Base-by-base conservation (phyloP, 2,329 filamentous ascomycete genomes). In the Teratosphaeria zuluensis region DNA sequence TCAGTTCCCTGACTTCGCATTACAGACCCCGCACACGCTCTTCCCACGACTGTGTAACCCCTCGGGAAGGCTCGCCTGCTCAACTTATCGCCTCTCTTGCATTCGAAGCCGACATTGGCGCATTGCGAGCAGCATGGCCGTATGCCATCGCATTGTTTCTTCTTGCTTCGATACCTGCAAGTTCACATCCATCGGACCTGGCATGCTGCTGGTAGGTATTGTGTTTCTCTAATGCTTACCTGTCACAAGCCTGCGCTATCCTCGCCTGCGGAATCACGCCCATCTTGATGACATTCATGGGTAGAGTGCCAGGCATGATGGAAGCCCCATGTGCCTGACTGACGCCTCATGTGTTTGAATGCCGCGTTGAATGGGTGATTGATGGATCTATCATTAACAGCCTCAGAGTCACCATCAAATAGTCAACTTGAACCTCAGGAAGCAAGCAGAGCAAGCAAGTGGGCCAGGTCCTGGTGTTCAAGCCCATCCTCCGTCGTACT, bases 201-300 rank as follows among this genome's bases (percentile, higher is more conserved):
- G 2, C 16, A 8, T 9, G 51, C 16, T 28, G 38, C 4, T 53
- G 19, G 14, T 38, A 3, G 35, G 6, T 7, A 6, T 32, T 51
- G 2, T 12, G 9, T 11, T 16, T 8, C 4, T 32, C 16, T 33
- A 31, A 19, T 14, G 62, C 67, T 42, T 64, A 74, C 71, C 72
- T 69, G 58, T 74, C 72, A 75, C 92, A 99, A 66, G 92, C 92
- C 75, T 99, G 94, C 67, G 94, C 94, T 69, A 97, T 96, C 66
- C 94, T 88, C 75, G 89, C 90, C 78, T 96, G 92, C 56, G 89
- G 87, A 77, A 83, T 92, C 69, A 84, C 87, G 75, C 94, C 94
- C 75, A 97, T 91, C 79, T 96, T 96, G 80, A 99, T 99, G 62
- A 99, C 92, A 79, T 99, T 99, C 94, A 99, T 97, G 58, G 94